Evolutionary conservation across 306 rosid species (phyloP).

Genomic region (Fagus crenata): DNA sequence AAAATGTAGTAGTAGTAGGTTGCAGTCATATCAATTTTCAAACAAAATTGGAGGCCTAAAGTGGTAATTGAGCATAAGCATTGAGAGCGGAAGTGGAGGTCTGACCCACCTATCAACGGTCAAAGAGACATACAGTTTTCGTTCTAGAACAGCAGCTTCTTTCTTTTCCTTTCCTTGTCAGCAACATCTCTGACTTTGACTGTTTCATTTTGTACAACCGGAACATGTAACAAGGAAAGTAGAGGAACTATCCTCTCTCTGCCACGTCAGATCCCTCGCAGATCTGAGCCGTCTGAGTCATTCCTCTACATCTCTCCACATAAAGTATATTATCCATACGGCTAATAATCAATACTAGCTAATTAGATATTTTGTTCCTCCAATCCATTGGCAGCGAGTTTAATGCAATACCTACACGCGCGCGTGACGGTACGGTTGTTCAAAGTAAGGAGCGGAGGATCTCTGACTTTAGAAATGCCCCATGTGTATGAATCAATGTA

Average conservation of each 20-base stretch:
- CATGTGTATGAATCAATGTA: background rate
- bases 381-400: background rate
- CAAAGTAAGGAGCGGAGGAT: background rate
- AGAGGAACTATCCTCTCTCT: too few relatives aligned
- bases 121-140: constrained; percentile 34
- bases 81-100: constrained; percentile 3
- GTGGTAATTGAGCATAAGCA: background rate
- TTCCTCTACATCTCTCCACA: too few relatives aligned
- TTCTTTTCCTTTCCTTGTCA: constrained; percentile 20
- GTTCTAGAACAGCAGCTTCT: constrained; percentile 24
- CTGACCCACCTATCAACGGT: constrained; percentile 35
- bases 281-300: too few relatives aligned
- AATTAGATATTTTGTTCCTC: too few relatives aligned
- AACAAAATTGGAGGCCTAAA: background rate
- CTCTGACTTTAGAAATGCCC: constrained; percentile 4
- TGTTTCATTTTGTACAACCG: background rate
- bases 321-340: too few relatives aligned
- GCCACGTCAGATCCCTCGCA: too few relatives aligned
- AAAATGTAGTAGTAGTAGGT: too few relatives aligned
- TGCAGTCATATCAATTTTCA: too few relatives aligned
- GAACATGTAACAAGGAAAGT: background rate
- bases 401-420: background rate
- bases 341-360: too few relatives aligned
- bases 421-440: background rate
- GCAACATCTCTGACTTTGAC: constrained; percentile 43